These are phyloP conservation scores for Quercus dentata DNA, from an alignment of 306 rosid genomes.

Conservation along the genomic window DNA sequence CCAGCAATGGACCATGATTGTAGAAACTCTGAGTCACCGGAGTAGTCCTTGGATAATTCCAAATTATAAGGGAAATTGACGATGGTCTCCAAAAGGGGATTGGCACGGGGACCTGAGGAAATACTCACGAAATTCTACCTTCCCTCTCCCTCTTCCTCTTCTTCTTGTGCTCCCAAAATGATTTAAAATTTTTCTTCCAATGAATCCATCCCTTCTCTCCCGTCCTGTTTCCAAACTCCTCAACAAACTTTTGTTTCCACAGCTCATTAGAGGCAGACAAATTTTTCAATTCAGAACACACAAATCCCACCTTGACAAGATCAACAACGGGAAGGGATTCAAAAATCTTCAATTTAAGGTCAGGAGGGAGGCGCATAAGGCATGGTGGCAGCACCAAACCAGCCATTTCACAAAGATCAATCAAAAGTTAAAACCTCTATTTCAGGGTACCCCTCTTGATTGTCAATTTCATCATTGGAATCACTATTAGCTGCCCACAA, in stretches of 20 bases:
- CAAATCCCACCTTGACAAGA: constrained; percentile 48
- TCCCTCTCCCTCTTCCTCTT: constrained; percentile 2
- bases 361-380: constrained; percentile 64
- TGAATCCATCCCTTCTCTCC: background rate
- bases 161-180: constrained; percentile 27
- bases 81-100: too few species aligned
- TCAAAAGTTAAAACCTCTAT: constrained; percentile 45
- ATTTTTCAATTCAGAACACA: constrained; percentile 46
- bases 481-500: constrained; percentile 19
- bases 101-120: too few species aligned
- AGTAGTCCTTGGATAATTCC: background rate
- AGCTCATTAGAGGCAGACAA: constrained; percentile 43
- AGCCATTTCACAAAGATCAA: constrained; percentile 66
- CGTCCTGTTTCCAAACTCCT: constrained; percentile 31
- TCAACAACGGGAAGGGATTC: constrained; percentile 59
- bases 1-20: background rate
- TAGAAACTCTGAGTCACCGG: background rate
- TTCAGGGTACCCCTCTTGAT: constrained; percentile 9
- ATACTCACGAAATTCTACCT: background rate
- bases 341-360: constrained; percentile 60
- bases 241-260: constrained; percentile 61
- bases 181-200: constrained; percentile 41
- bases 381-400: constrained; percentile 63
- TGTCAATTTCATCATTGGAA: constrained; percentile 5
- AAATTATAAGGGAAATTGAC: too few species aligned